A percentile compares a stretch with the other conserved stretches of the same genome.
Conservation (phyloP, 805 yeast species). For the Yarrowia bubula region DNA sequence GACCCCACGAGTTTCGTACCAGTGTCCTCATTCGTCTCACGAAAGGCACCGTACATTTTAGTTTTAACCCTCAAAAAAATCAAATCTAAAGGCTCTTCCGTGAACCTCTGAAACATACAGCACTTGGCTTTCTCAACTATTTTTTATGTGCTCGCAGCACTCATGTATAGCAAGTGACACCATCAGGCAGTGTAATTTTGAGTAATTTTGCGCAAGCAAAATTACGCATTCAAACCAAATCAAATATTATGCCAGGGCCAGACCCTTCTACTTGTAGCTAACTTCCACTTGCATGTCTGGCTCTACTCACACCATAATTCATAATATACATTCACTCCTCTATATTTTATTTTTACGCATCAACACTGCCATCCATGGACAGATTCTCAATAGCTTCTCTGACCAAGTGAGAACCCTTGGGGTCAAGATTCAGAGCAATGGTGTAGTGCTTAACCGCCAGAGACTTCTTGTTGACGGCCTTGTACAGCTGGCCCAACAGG, state of each 20-base stretch:
- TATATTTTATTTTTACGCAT: not conserved
- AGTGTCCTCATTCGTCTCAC: not conserved
- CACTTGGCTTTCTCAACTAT: not conserved
- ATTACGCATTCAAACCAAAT: not conserved
- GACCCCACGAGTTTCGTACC: not conserved
- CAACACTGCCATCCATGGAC: conserved; percentile 4
- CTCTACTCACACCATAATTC: not conserved
- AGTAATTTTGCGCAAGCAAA: too few species aligned
- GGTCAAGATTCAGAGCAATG: conserved; percentile 84
- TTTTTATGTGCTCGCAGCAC: not conserved
- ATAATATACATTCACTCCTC: not conserved
- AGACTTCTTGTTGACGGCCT: conserved; percentile 65
- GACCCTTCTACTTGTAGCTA: too few species aligned
- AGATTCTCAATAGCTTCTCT: conserved; percentile 72
- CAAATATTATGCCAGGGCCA: too few species aligned
- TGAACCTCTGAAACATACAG: conserved; percentile 9
- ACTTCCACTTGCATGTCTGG: too few species aligned
- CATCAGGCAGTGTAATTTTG: conserved; percentile 5
- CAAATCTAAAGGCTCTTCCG: not conserved
- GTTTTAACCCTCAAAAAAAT: not conserved
- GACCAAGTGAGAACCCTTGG: conserved; percentile 83
- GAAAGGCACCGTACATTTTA: not conserved
- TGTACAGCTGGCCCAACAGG: conserved; percentile 81
- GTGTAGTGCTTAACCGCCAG: conserved; percentile 85
- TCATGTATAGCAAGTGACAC: conserved; percentile 11